Percentiles rank a stretch among this genome's conserved stretches.
Conservation (phyloP, 179 eudicot genomes). For the Gypsophila paniculata region DNA sequence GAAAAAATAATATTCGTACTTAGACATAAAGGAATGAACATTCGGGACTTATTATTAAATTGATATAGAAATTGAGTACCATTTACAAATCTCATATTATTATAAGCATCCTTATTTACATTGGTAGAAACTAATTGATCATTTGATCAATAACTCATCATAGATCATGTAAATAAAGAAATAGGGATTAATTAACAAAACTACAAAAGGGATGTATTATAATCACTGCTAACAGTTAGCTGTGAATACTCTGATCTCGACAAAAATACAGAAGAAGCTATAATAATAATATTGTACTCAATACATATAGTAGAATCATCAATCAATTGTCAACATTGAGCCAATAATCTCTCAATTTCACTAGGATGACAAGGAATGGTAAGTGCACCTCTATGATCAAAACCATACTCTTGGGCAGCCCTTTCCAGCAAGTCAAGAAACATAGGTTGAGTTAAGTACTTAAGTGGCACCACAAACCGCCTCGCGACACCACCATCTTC, state of each 20-base stretch:
- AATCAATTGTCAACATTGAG: conserved; percentile 12
- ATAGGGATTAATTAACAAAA: too few relatives aligned
- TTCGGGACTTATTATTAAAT: too few relatives aligned
- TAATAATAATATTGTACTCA: conserved; percentile 7
- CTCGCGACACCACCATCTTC: conserved; percentile 30
- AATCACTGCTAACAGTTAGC: too few relatives aligned
- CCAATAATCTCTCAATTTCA: conserved; percentile 53
- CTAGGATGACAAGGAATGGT: conserved; percentile 55
- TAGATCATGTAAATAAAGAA: too few relatives aligned
- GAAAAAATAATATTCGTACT: not conserved
- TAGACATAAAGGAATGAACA: too few relatives aligned
- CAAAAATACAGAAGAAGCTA: too few relatives aligned
- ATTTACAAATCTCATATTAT: not conserved
- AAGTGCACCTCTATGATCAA: conserved; percentile 57
- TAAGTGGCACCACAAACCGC: conserved; percentile 56
- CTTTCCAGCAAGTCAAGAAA: conserved; percentile 54
- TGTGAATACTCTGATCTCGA: too few relatives aligned
- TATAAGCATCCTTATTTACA: not conserved
- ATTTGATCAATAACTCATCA: too few relatives aligned
- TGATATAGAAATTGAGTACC: not conserved
- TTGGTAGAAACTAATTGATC: not conserved
- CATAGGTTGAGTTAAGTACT: conserved; percentile 39
- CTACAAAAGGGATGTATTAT: too few relatives aligned
- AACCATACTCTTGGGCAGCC: conserved; percentile 76
- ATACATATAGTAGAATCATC: not conserved